Evolutionary conservation across 2,329 filamentous ascomycete species (phyloP).

Genomic region (Xylaria sp.): DNA sequence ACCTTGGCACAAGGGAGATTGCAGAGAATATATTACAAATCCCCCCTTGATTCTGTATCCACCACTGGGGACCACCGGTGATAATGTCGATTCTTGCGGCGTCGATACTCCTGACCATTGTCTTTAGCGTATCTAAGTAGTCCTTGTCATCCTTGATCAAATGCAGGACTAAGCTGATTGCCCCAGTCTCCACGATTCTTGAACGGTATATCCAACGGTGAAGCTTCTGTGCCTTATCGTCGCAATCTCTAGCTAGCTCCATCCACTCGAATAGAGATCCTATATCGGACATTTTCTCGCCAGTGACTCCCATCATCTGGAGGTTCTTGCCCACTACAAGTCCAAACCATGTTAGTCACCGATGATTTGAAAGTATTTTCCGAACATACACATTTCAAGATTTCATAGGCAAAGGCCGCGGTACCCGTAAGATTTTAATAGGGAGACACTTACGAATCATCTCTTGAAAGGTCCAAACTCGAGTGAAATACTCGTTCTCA

Average conservation of each 20-base stretch:
- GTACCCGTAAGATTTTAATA: too few relatives aligned
- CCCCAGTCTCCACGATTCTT: conserved; percentile 20
- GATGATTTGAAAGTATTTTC: background rate
- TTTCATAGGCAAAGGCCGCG: background rate
- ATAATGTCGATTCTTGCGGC: conserved; percentile 45
- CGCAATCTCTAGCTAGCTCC: conserved; percentile 33
- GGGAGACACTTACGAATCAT: conserved; percentile 40
- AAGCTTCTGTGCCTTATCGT: conserved; percentile 34
- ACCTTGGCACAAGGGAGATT: conserved; percentile 45
- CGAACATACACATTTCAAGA: background rate
- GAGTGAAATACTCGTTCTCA: conserved; percentile 44
- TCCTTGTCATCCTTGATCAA: conserved; percentile 42
- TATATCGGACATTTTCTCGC: conserved; percentile 13
- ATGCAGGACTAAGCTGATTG: conserved; percentile 40
- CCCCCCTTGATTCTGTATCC: conserved; percentile 49
- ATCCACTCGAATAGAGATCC: conserved; percentile 35
- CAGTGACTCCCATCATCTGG: conserved; percentile 37
- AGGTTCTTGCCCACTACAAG: conserved; percentile 46
- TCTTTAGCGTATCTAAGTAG: conserved; percentile 35
- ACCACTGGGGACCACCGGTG: conserved; percentile 49
- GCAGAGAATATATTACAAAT: conserved; percentile 52
- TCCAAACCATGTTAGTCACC: background rate
- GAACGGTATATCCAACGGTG: conserved; percentile 24
- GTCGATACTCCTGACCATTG: conserved; percentile 42
- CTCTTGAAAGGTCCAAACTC: conserved; percentile 50